Evolutionary conservation across 495 filamentous ascomycete species (phyloP).

Genomic region (Neurospora hispaniola): DNA sequence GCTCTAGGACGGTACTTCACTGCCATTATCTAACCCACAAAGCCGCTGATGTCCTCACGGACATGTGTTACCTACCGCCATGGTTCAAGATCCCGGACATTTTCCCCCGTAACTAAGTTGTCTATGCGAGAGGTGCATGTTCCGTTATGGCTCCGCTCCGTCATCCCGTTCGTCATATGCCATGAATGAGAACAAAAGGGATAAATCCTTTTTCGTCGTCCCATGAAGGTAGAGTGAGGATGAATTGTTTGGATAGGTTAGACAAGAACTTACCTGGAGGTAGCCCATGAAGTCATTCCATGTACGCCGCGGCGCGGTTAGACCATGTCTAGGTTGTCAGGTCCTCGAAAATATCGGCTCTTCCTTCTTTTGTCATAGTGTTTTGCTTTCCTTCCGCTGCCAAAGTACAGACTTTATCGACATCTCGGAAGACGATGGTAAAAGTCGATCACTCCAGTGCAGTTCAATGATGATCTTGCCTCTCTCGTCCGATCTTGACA

Average conservation of each 20-base stretch:
- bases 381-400: not conserved
- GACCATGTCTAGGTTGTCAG: not conserved
- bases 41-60: not conserved
- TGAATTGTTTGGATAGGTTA: not conserved
- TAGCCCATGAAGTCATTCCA: not conserved
- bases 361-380: not conserved
- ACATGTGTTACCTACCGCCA: not conserved
- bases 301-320: not conserved
- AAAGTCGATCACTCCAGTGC: not conserved
- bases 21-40: not conserved
- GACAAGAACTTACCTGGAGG: not conserved
- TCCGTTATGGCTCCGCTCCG: not conserved
- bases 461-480: not conserved
- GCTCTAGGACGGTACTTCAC: not conserved
- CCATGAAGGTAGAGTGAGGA: not conserved
- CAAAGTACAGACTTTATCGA: not conserved
- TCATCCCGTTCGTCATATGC: not conserved
- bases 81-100: not conserved
- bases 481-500: not conserved
- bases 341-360: not conserved
- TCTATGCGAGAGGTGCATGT: not conserved
- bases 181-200: not conserved
- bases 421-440: not conserved
- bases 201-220: not conserved
- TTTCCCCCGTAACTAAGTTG: not conserved